phyloP scores from a whole-genome alignment of 495 filamentous ascomycete species.

The Aspergillus indologenus region DNA sequence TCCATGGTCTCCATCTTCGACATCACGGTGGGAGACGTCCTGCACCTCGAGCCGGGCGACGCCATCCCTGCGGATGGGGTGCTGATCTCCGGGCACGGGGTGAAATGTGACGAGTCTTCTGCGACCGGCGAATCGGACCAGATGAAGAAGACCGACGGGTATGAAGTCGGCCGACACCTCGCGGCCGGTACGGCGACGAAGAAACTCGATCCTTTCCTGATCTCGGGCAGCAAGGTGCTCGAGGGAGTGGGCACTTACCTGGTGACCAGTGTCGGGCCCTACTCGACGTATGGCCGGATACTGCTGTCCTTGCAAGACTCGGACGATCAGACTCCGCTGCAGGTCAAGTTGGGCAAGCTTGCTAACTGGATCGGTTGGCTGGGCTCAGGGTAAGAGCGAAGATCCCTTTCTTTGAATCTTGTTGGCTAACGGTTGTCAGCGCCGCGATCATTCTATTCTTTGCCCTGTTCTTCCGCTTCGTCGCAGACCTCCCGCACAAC shows the following conservation, averaged over 20 bases:
- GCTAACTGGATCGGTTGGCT: slow-evolving; percentile 63
- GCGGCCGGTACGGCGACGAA: slow-evolving; percentile 52
- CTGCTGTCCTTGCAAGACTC: slow-evolving; percentile 60
- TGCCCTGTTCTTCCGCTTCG: slow-evolving; percentile 59
- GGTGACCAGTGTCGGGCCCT: slow-evolving; percentile 60
- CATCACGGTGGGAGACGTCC: slow-evolving; percentile 67
- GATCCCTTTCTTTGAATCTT: background rate
- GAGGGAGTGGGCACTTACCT: slow-evolving; percentile 64
- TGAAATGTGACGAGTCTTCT: slow-evolving; percentile 67
- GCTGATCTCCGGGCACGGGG: slow-evolving; percentile 58
- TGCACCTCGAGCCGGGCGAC: slow-evolving; percentile 73
- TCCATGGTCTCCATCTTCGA: slow-evolving; percentile 69
- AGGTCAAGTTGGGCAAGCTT: slow-evolving; percentile 59
- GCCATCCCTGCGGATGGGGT: slow-evolving; percentile 63
- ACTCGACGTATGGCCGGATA: slow-evolving; percentile 64
- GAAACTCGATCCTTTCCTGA: slow-evolving; percentile 62
- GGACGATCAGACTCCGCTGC: slow-evolving; percentile 61
- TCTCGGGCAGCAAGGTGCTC: slow-evolving; percentile 62
- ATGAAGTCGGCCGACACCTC: slow-evolving; percentile 57
- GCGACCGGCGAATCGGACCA: slow-evolving; percentile 69
- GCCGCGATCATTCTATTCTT: slow-evolving; percentile 62
- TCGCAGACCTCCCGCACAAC: slow-evolving; percentile 52
- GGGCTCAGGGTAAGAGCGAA: slow-evolving; percentile 37
- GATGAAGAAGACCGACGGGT: slow-evolving; percentile 58
- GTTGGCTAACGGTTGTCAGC: slow-evolving; percentile 34